Evolutionary conservation across 2,329 filamentous ascomycete genomes (phyloP), one percentile per base, ranked within the genome.

Genomic region (Aspergillus uvarum): DNA sequence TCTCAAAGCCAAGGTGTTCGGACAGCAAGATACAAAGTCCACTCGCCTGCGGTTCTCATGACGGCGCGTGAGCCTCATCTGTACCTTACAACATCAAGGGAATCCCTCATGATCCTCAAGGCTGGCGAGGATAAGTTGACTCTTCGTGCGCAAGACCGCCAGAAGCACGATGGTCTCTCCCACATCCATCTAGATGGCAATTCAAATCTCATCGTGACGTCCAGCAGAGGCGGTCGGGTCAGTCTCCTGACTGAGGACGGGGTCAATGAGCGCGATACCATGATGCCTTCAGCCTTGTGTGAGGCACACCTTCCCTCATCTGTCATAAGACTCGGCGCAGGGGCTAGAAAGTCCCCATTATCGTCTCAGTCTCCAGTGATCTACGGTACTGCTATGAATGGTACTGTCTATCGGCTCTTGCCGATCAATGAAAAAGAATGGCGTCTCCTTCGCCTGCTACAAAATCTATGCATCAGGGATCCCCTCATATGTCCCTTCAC

Each of bases 371-470:
- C 76, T 6, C 76, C 78, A 4, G 84, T 87, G 61, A 87, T 59
- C 72, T 93, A 78, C 35, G 91, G 89, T 1, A 80, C 88, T 6
- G 85, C 84, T 6, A 81, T 92, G 35, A 86, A 91, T 68, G 91
- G 91, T 1, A 86, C 87, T 0, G 68, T 93, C 24, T 85, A 85
- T 63, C 85, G 89, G 58, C 89, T 97, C 67, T 84, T 84, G 1
- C 76, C 93, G 14, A 76, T 98, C 0, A 78, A 82, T 10, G 68
- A 83, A 19, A 75, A 83, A 2, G 83, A 88, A 7, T 90, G 89
- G 85, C 81, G 82, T 6, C 79, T 96, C 4, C 80, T 98, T 5
- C 83, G 83, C 59, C 86, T 94, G 63, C 71, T 97, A 1, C 88
- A 96, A 69, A 88, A 89, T 60, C 72, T 96, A 51, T 86, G 85